Percentiles rank a stretch among this genome's conserved stretches.
phyloP scores from a whole-genome alignment of 306 rosid genomes.

The Vicia sativa region DNA sequence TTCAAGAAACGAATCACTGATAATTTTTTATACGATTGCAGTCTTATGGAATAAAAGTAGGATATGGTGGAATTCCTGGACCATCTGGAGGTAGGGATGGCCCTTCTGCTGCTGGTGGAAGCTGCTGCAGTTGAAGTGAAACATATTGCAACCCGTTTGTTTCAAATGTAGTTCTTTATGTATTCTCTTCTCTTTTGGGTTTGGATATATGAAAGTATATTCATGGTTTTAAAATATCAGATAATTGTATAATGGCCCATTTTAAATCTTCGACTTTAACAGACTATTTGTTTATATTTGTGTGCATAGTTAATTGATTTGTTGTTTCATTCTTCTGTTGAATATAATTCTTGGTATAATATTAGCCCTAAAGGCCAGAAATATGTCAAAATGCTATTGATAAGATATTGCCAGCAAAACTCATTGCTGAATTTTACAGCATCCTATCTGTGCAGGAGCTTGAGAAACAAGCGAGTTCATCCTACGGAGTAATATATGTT shows the following conservation, averaged over 20 bases:
- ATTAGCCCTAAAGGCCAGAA: neutral
- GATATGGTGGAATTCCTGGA: constrained; percentile 97
- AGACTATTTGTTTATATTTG: constrained; percentile 42
- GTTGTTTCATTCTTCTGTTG: constrained; percentile 50
- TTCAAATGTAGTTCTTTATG: constrained; percentile 30
- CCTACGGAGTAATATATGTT: too few species aligned
- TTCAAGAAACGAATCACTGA: constrained; percentile 36
- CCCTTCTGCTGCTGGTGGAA: constrained; percentile 73
- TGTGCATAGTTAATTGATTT: constrained; percentile 52
- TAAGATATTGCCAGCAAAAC: neutral
- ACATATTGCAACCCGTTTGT: constrained; percentile 38
- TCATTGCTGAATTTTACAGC: neutral
- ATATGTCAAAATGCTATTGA: neutral
- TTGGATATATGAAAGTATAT: constrained; percentile 45
- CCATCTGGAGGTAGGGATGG: constrained; percentile 98
- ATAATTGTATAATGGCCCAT: constrained; percentile 56
- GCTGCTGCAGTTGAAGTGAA: constrained; percentile 82
- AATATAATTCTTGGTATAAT: constrained; percentile 9
- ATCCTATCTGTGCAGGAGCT: too few species aligned
- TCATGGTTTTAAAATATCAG: constrained; percentile 39
- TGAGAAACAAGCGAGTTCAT: too few species aligned
- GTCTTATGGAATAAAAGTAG: constrained; percentile 98
- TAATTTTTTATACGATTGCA: constrained; percentile 47
- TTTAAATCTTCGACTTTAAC: constrained; percentile 34
- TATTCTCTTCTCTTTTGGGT: constrained; percentile 39